Evolutionary conservation across 805 yeast genomes (phyloP), one percentile per base, ranked within the genome.

Genomic region (Candida gorgasii): DNA sequence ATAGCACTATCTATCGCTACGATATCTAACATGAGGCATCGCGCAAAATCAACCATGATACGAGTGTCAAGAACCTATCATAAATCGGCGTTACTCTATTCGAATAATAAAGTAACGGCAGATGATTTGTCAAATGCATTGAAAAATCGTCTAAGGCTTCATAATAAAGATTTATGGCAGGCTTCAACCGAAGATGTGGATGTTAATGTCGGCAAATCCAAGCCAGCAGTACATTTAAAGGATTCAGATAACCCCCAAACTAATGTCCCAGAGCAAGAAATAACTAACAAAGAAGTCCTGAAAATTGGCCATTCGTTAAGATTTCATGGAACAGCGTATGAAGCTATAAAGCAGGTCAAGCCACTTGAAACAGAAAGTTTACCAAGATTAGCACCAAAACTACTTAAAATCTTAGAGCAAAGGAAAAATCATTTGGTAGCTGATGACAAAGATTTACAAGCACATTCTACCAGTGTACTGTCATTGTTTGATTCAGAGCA

Each of bases 341-440:
- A 28, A 18, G 11, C 31, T 4, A 18, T 55, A 7, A 26, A 45
- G 20, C 55, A 50, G 34, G 46, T 51, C 1, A 30, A 27, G 12
- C 33, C 46, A 7, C 54, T 62, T 11, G 54, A 60, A 11, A 48
- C 46, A 6, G 46, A 48, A 6, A 51, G 58, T 19, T 58, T 83
- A 39, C 90, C 96, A 0, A 56, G 50, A 13, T 63, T 92, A 28
- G 76, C 80, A 8, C 89, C 86, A 53, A 76, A 75, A 38, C 71
- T 93, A 14, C 84, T 85, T 27, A 66, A 85, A 31, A 89, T 85
- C 0, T 63, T 92, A 9, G 87, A 85, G 58, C 81, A 84, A 22
- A 96, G 96, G 0, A 59, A 95, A 76, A 83, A 87, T 1, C 96
- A 89, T 51, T 82, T 34, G 11, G 37, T 34, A 15, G 13, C 28